Evolutionary conservation across 495 filamentous ascomycete species (phyloP), one percentile per base, ranked within the genome.

Genomic region (Pseudotulostoma volvatum): DNA sequence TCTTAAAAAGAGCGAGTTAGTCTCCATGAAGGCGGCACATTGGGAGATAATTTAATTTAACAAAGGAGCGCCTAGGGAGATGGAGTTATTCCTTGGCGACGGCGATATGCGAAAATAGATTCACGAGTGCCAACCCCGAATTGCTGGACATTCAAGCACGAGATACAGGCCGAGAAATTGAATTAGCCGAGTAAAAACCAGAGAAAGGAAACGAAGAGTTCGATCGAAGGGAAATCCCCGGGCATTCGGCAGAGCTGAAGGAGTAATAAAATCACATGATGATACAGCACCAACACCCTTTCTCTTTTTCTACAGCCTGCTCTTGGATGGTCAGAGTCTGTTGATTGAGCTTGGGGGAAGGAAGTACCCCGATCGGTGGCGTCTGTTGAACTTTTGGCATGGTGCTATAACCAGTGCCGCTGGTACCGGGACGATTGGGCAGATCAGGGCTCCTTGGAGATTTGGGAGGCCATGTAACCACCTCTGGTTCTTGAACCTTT

Each of bases 351-450:
- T 55, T 63, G 25, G 50, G 55, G 40, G 53, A 48, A 31, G 53
- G 49, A 18, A 45, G 48, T 39, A 61, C 40, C 19, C 45, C 53
- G 34, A 58, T 34, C 16, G 57, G 55, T 14, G 62, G 58, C 14
- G 60, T 54, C n/a, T 57, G 56, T 33, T 63, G 61, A 47, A 59
- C 57, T 59, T 53, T 71, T 28, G 69, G 75, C 51, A 79, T 61
- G 44, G 66, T 51, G 50, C 69, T 59, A 54, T 77, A 71, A 33
- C 50, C 60, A 8, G 56, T 59, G 39, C 54, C 52, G 17, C 59
- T 61, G 25, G 53, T 55, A n/a, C 44, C 41, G 1, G 61, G 63
- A 18, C 60, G 55, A 4, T 49, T 43, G 30, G 40, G 45, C 7
- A 54, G 49, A n/a, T 61, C 60, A 4, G 52, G 50, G 31, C 52